These are phyloP conservation scores for Penicillium occitanis DNA, from an alignment of 2,329 filamentous ascomycete genomes.

Conservation along the genomic window DNA sequence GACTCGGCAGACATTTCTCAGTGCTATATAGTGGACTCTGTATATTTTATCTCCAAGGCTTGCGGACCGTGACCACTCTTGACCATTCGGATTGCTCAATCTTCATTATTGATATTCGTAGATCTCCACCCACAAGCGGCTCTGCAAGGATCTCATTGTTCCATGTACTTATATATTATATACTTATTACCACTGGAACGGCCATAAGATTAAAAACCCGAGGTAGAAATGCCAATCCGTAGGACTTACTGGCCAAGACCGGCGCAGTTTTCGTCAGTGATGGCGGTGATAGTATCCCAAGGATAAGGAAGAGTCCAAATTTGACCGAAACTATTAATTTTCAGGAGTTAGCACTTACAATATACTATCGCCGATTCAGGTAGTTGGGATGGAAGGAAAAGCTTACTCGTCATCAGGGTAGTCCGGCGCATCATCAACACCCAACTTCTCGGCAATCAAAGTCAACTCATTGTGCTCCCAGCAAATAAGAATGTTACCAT, in stretches of 20 bases:
- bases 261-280: conserved; percentile 55
- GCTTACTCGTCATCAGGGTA: conserved; percentile 53
- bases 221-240: background rate
- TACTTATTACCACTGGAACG: background rate
- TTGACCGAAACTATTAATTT: conserved; percentile 47
- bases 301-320: conserved; percentile 59
- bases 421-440: conserved; percentile 49
- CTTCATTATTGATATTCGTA: background rate
- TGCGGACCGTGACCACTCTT: background rate
- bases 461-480: conserved; percentile 59
- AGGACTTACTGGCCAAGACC: conserved; percentile 47
- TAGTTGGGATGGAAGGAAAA: background rate
- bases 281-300: conserved; percentile 49
- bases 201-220: background rate
- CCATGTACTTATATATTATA: background rate
- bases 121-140: background rate
- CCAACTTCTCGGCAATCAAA: conserved; percentile 54
- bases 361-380: background rate
- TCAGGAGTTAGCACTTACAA: background rate
- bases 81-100: background rate
- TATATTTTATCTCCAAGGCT: too few species aligned
- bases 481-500: conserved; percentile 61
- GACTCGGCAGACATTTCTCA: background rate
- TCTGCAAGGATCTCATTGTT: background rate
- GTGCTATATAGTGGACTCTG: background rate